These are phyloP conservation scores for Nematocida displodere DNA, from an alignment of 371 early-diverging fungal species.

Conservation along the genomic window DNA sequence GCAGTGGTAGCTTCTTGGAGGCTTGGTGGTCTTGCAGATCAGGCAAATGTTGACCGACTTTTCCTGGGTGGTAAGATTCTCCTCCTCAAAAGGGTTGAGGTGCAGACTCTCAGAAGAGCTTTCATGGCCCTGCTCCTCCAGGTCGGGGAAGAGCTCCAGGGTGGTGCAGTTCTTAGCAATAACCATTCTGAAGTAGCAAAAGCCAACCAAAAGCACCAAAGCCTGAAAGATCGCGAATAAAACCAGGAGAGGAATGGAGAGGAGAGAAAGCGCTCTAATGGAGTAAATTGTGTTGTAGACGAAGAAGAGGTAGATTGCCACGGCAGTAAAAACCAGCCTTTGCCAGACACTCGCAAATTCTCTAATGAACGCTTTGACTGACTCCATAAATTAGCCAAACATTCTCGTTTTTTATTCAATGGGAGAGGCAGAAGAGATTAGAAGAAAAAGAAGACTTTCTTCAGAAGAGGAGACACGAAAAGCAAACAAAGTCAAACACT, in stretches of 20 bases:
- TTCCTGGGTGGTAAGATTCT: conserved; percentile 49
- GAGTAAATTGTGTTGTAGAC: conserved; percentile 30
- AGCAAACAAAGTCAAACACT: background rate
- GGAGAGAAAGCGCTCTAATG: background rate
- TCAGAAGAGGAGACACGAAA: conserved; percentile 15
- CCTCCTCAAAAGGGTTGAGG: conserved; percentile 62
- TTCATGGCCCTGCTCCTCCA: background rate
- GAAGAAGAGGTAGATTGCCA: conserved; percentile 33
- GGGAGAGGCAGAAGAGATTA: conserved; percentile 4
- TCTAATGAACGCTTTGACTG: background rate
- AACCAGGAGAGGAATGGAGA: background rate
- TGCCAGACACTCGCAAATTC: background rate
- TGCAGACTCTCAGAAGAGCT: conserved; percentile 35
- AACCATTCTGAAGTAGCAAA: conserved; percentile 39
- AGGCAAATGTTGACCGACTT: conserved; percentile 57
- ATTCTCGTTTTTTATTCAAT: conserved; percentile 48
- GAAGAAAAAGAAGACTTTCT: conserved; percentile 12
- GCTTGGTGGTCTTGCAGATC: conserved; percentile 66
- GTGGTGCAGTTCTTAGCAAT: conserved; percentile 51
- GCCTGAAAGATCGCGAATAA: conserved; percentile 29
- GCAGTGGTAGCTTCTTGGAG: conserved; percentile 66
- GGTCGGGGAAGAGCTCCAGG: conserved; percentile 44
- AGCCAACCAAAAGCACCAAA: conserved; percentile 33
- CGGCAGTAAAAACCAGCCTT: background rate
- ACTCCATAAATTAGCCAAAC: conserved; percentile 20